Base-by-base conservation (phyloP, 2,329 filamentous ascomycete species). In the Trichophyton simii region DNA sequence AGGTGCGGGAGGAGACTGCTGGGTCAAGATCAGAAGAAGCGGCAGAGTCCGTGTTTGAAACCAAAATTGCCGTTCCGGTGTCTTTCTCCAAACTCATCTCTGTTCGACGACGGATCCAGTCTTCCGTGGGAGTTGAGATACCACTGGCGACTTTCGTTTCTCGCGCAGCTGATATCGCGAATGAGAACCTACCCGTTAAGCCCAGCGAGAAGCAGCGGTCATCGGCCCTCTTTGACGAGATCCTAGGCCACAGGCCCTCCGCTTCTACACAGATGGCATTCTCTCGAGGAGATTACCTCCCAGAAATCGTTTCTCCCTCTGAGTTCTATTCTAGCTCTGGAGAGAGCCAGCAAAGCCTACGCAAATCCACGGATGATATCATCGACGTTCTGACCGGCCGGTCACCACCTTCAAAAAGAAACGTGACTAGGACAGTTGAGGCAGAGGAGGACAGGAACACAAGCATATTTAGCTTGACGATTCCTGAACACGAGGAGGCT, bases 61-160 rank as follows among this genome's bases (percentile, higher is more conserved):
- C 77, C 8, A 76, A 80, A 65, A 72, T 96, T 60, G 83, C 87
- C 13, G 74, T 95, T 6, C 83, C 89, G 13, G 81, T 97, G 66
- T 92, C 89, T 5, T 81, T 99, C 60, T 80, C 83, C 48, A 86
- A 87, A 63, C 90, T 95, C 15, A 78, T 91, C 60, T 85, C 89
- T 67, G 85, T 88, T 38, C 91, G 96, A 79, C 84, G 86, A 75
- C 86, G 87, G 71, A 83, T 97, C 66, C 82, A 91, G 69, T 79
- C 86, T 60, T 86, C 84, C 3, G 81, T 96, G 28, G 90, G 89
- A 63, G 84, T 92, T 62, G 87, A 85, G 70, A 78, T 96, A 57
- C 91, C 92, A 13, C 78, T 97, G 3, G 89, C 88, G 1, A 90
- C 88, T 11, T 96, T 97, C 77, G 84, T 99, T 71, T 82, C 85